A percentile compares a stretch with the other conserved stretches of the same genome.
Evolutionary conservation across 1,284 basidiomycete species (phyloP).

Genomic region (Pseudozyma pruni): DNA sequence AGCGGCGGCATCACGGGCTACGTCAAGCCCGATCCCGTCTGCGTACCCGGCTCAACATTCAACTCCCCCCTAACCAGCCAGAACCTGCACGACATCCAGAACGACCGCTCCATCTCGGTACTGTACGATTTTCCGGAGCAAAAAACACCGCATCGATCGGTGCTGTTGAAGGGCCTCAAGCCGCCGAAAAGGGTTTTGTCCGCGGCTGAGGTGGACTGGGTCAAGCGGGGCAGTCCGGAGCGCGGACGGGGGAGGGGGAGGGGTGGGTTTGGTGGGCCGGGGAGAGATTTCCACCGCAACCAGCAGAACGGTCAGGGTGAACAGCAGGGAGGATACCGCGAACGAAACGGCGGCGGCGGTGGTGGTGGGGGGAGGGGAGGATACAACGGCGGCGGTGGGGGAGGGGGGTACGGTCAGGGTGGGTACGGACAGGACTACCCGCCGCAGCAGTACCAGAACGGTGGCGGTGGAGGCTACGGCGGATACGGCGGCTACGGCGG

Average conservation of each 20-base stretch:
- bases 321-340: constrained; percentile 6
- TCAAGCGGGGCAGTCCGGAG: constrained; percentile 70
- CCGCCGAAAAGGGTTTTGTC: constrained; percentile 76
- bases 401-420: constrained; percentile 9
- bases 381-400: constrained; percentile 17
- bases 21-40: constrained; percentile 84
- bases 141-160: constrained; percentile 82
- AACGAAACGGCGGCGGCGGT: constrained; percentile 1
- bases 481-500: constrained; percentile 32
- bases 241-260: constrained; percentile 68
- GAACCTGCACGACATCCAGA: constrained; percentile 77
- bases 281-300: constrained; percentile 44
- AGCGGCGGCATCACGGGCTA: constrained; percentile 84
- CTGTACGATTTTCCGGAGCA: constrained; percentile 91
- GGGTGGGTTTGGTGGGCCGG: constrained; percentile 47
- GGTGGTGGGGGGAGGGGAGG: constrained; percentile 12
- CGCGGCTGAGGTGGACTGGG: constrained; percentile 78
- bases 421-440: constrained; percentile 7
- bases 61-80: constrained; percentile 75
- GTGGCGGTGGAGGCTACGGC: too few species aligned
- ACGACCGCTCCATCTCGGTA: constrained; percentile 87
- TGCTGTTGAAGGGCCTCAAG: constrained; percentile 80
- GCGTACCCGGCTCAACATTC: constrained; percentile 90
- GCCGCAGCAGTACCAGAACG: constrained; percentile 1
- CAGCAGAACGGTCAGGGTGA: constrained; percentile 7